Base-by-base conservation (phyloP, 306 rosid genomes). In the Rosa multiflora region DNA sequence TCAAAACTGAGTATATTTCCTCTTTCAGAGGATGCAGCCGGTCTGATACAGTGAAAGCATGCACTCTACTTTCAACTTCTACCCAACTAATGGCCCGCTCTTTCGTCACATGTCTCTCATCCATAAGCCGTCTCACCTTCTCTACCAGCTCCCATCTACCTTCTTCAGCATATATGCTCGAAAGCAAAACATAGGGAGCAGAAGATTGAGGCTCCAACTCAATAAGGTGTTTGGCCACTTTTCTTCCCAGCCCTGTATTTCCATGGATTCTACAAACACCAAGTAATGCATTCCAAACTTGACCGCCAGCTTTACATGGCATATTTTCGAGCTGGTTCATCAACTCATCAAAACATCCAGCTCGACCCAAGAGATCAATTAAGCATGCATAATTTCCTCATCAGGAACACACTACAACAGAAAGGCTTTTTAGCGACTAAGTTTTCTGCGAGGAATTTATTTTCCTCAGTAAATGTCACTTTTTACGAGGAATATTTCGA, bases 361-460 rank as follows among this genome's bases (percentile, higher is more conserved):
- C 89, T 72, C 83, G 89, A 67, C 86, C 91, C 82, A 92, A 86
- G 81, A 94, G 87, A 88, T 94, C 94, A 56, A 89, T 73, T 69
- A 94, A 76, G 83, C 90, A 87, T 15, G 96, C 91, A 66, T 88
- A 89, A n/a, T n/a, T n/a, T n/a, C n/a, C n/a, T n/a, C n/a, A n/a
- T n/a, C n/a, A n/a, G n/a, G n/a, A n/a, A n/a, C n/a, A n/a, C n/a
- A n/a, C n/a, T n/a, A n/a, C n/a, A n/a, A n/a, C n/a, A n/a, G n/a
- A n/a, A n/a, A n/a, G n/a, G n/a, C n/a, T n/a, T n/a, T n/a, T n/a
- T n/a, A n/a, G n/a, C n/a, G n/a, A n/a, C n/a, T n/a, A n/a, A n/a
- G n/a, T n/a, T n/a, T n/a, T n/a, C n/a, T n/a, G n/a, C n/a, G n/a
- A n/a, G n/a, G n/a, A n/a, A n/a, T n/a, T n/a, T n/a, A n/a, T n/a